Evolutionary conservation across 305 asterid genomes (phyloP).

Genomic region (Galium porrigens): DNA sequence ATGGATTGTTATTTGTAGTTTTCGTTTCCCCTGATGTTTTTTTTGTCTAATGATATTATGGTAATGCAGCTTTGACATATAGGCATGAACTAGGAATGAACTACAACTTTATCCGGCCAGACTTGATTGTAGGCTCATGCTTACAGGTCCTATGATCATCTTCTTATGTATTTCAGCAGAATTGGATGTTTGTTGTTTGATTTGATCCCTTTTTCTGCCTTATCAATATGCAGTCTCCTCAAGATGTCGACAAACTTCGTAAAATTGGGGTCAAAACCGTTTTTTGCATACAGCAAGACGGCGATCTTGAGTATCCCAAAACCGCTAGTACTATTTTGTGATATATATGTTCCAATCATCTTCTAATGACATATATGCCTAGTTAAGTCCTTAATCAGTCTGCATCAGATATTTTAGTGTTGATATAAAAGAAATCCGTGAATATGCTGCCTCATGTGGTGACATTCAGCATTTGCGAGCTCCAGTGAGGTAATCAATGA

Average conservation of each 20-base stretch:
- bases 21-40: constrained; percentile 10
- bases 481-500: constrained; percentile 51
- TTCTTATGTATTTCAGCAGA: constrained; percentile 11
- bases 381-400: constrained; percentile 37
- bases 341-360: constrained; percentile 1
- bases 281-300: constrained; percentile 73
- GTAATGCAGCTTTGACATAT: constrained; percentile 55
- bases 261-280: constrained; percentile 79
- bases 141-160: constrained; percentile 46
- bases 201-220: constrained; percentile 9
- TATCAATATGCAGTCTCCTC: constrained; percentile 51
- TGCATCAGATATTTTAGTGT: constrained; percentile 65
- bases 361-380: constrained; percentile 6
- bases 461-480: constrained; percentile 85
- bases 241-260: constrained; percentile 90
- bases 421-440: constrained; percentile 61
- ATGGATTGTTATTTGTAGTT: neutral
- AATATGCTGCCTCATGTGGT: constrained; percentile 49
- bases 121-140: constrained; percentile 90
- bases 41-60: neutral
- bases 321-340: neutral
- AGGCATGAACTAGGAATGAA: constrained; percentile 96
- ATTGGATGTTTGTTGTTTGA: constrained; percentile 9
- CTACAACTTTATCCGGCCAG: constrained; percentile 79
- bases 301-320: constrained; percentile 95